Evolutionary conservation across 1,284 basidiomycete species (phyloP), one percentile per base, ranked within the genome.

Genomic region (Trichosporon ovoides): DNA sequence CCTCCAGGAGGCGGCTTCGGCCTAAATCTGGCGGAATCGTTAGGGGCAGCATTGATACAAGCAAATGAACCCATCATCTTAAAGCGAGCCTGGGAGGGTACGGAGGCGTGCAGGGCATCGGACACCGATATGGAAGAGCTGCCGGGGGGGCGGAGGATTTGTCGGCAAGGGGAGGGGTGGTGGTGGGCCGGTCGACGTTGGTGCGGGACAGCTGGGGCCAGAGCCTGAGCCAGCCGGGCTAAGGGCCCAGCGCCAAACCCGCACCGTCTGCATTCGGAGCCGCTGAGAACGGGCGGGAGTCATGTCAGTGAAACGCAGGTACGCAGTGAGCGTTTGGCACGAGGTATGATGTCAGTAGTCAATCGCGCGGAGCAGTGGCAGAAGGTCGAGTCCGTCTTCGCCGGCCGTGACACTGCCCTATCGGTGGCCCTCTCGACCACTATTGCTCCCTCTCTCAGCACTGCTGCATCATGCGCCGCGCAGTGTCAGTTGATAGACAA

Each of bases 1-100:
- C 43, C 51, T 52, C 51, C 35, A 52, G 51, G 51, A 52, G 51
- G 14, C 20, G 20, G 51, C 35, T 7, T 38, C 24, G 43, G 22
- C 24, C 24, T 48, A 48, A 48, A n/a, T 16, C 35, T 13, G 35
- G 43, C 22, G 28, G 24, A 22, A 16, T n/a, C 12, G 24, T 7
- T n/a, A 12, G 24, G 43, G 43, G 37, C n/a, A 38, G 37, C n/a
- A 48, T 48, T 31, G 22, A 48, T 48, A 48, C 43, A 48, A 48
- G 19, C 28, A 48, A 48, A 48, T 48, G 43, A 48, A 48, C 28
- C 4, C n/a, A 38, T 48, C 43, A 48, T 48, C 43, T 28, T 28
- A 13, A 48, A 48, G 22, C 43, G 24, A 31, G 13, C 13, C 28
- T 12, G 28, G 28, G 5, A 9, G 28, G 28, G 28, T 31, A 9